Evolutionary conservation across 768 basidiomycete species (phyloP).

Genomic region (Boletus eberwhitei): DNA sequence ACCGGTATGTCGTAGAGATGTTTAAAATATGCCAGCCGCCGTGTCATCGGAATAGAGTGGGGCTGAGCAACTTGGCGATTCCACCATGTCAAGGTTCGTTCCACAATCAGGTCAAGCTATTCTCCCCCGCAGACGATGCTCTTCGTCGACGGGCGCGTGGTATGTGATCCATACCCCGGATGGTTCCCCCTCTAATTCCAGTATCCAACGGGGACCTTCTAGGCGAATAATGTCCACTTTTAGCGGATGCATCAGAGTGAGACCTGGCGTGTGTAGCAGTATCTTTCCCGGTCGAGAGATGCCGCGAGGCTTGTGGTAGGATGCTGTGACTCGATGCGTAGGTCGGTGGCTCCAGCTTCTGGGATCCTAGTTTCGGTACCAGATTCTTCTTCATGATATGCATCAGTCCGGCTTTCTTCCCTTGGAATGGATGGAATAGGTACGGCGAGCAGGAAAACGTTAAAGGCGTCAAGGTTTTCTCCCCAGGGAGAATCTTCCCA

Average conservation of each 20-base stretch:
- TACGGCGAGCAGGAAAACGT: conserved; percentile 73
- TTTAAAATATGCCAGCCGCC: background rate
- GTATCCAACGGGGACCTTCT: conserved; percentile 11
- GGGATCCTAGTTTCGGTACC: conserved; percentile 59
- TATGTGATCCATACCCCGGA: conserved; percentile 4
- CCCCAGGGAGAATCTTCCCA: conserved; percentile 52
- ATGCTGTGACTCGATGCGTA: conserved; percentile 6
- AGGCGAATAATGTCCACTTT: conserved; percentile 11
- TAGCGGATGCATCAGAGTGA: conserved; percentile 20
- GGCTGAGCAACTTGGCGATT: background rate
- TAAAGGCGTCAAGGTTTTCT: conserved; percentile 70
- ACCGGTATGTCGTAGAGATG: background rate
- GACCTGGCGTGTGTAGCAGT: conserved; percentile 18
- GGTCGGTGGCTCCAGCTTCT: conserved; percentile 50
- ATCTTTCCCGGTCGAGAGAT: conserved; percentile 2
- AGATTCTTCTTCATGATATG: conserved; percentile 72
- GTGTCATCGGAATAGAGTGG: background rate
- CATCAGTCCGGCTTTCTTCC: conserved; percentile 63
- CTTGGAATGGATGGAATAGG: conserved; percentile 56
- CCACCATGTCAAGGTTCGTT: conserved; percentile 1
- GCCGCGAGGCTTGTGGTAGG: conserved; percentile 1
- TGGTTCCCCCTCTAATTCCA: background rate
- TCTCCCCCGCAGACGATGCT: conserved; percentile 48
- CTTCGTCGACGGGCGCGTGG: conserved; percentile 35
- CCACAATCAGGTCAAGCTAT: conserved; percentile 10